Percentiles rank a stretch among this genome's conserved stretches.
phyloP scores from a whole-genome alignment of 2,329 filamentous ascomycete genomes.

The Diaporthe australafricana region DNA sequence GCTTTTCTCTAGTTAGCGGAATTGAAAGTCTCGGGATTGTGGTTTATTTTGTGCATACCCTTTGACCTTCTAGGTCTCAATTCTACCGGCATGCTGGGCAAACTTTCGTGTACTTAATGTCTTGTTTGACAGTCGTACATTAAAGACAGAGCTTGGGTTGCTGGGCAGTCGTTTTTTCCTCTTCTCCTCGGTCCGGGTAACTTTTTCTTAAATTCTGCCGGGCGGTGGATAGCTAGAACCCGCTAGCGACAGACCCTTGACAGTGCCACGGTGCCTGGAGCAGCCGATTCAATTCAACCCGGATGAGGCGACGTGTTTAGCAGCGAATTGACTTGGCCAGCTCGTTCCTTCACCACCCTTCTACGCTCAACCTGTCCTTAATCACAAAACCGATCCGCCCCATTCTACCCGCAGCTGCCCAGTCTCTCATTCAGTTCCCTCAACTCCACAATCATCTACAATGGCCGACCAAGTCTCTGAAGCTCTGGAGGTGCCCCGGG shows the following conservation, averaged over 20 bases:
- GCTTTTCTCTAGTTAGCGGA: slow-evolving; percentile 27
- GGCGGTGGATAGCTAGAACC: slow-evolving; percentile 10
- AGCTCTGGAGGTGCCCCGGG: slow-evolving; percentile 74
- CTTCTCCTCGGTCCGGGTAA: slow-evolving; percentile 11
- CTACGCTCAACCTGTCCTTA: background rate
- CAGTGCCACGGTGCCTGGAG: background rate
- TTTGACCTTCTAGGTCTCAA: slow-evolving; percentile 36
- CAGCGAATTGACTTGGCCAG: slow-evolving; percentile 5
- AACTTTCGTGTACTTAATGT: background rate
- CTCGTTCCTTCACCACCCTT: slow-evolving; percentile 23
- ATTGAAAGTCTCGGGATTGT: background rate
- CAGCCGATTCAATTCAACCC: slow-evolving; percentile 24
- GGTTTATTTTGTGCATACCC: slow-evolving; percentile 12
- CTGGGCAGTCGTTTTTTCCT: slow-evolving; percentile 6
- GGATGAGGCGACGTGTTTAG: slow-evolving; percentile 37
- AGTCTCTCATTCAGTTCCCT: slow-evolving; percentile 16
- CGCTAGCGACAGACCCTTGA: slow-evolving; percentile 27
- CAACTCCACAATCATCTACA: slow-evolving; percentile 41
- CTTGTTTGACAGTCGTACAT: slow-evolving; percentile 4
- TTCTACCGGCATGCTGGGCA: slow-evolving; percentile 35
- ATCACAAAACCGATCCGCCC: slow-evolving; percentile 1
- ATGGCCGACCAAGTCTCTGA: slow-evolving; percentile 79
- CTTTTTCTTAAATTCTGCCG: slow-evolving; percentile 36
- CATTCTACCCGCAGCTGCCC: background rate
- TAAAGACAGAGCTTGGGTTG: background rate